Base-by-base conservation (phyloP, 192 early-diverging fungal species). In the Bifiguratus adelaidae region DNA sequence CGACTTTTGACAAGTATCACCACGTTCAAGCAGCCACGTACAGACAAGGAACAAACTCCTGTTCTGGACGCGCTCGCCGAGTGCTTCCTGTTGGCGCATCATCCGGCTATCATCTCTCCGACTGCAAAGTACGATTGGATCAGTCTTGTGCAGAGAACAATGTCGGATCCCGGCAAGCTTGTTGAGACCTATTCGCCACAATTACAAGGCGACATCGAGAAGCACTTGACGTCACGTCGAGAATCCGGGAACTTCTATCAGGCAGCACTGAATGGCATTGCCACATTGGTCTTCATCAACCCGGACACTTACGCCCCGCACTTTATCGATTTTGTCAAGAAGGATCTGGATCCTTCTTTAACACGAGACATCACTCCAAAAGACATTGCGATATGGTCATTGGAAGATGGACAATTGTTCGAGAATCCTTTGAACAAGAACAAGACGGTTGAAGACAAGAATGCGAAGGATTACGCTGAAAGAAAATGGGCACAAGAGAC, bases 91-190 rank as follows among this genome's bases (percentile, higher is more conserved):
- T 44, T 78, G 8, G 59, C 72, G 15, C 76, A 78, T 43, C 76
- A 78, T 56, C 41, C 60, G 22, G 52, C 50, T 15, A 66, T 78
- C 29, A 69, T 83, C 30, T 78, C 82, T 3, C 67, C 69, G 18
- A 68, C 71, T 8, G 73, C 80, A 33, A 68, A 72, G 33, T 86
- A 92, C 44, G 65, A 83, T 44, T 96, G 93, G 93, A 81, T 96
- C 46, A 63, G 78, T 8, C 71, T 95, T 24, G 76, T 84, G 48
- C 89, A 86, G 65, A 73, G 83, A 11, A 67, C 81, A 11, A 63
- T 72, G n/a, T 60, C 82, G 15, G 74, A 87, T 49, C 85, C 85
- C 18, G 77, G 77, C 8, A 73, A 81, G 15, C 61, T 85, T 16
- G 76, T 75, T 29, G 35, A 63, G 32, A 51, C 54, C 16, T 54